phyloP scores from a whole-genome alignment of 371 early-diverging fungal species.

The Coemansia sp. region DNA sequence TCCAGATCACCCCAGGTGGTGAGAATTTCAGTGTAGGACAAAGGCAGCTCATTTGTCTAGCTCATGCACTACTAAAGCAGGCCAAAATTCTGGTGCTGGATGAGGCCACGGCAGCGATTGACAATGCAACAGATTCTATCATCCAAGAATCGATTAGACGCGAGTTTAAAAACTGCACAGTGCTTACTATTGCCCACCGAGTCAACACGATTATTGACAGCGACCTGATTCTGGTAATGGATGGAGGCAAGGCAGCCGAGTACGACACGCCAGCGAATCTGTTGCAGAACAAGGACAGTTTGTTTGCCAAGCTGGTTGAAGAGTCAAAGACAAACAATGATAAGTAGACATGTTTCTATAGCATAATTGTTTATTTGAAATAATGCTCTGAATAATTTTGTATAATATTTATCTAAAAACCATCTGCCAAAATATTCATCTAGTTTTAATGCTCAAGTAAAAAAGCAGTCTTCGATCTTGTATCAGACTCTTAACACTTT shows the following conservation, averaged over 20 bases:
- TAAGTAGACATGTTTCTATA: background rate
- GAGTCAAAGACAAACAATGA: conserved; percentile 12
- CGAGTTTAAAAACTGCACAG: conserved; percentile 59
- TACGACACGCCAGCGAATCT: conserved; percentile 59
- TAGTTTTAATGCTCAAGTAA: no score
- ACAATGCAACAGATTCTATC: conserved; percentile 63
- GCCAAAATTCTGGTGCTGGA: conserved; percentile 68
- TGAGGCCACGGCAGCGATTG: conserved; percentile 72
- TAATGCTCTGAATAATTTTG: no score
- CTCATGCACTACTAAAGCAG: conserved; percentile 63
- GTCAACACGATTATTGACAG: conserved; percentile 63
- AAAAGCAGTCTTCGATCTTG: no score
- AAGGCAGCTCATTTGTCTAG: conserved; percentile 71
- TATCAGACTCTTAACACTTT: no score
- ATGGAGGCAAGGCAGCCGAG: conserved; percentile 62
- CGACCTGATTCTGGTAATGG: conserved; percentile 65
- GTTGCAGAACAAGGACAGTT: conserved; percentile 51
- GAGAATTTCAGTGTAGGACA: conserved; percentile 73
- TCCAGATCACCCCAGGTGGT: conserved; percentile 51
- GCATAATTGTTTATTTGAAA: no score
- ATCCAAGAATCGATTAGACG: conserved; percentile 66
- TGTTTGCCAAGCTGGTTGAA: conserved; percentile 56
- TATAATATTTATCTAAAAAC: no score
- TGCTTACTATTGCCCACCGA: conserved; percentile 67
- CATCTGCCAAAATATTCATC: no score